Evolutionary conservation across 1,284 basidiomycete species (phyloP), one percentile per base, ranked within the genome.

Genomic region (Cutaneotrichosporon sp.): DNA sequence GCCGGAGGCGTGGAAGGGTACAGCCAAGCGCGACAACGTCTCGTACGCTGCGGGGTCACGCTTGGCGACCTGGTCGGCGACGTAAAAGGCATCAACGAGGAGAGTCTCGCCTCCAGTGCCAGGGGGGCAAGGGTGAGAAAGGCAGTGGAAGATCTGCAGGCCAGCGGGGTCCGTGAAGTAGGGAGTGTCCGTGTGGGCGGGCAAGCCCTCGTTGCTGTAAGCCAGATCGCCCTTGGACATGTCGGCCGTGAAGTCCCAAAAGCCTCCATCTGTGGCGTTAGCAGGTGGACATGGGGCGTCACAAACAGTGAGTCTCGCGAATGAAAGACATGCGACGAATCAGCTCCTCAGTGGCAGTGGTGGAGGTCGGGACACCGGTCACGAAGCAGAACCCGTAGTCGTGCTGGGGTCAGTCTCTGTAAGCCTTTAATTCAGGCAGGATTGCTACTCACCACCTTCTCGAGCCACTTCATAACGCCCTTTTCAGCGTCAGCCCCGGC

Each of bases 201-300:
- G 87, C 6, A 99, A 85, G 1, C 89, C 89, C 45, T 97, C 79
- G 22, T 89, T 91, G 9, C 93, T 95, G 79, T 99, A 99, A 0
- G 82, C 82, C 7, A 92, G 88, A 75, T 98, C 95, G 22, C 93
- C 93, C 72, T 91, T 93, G 13, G 89, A 87, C 22, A 97, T 84
- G 74, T 97, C 88, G 0, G 94, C 88, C 1, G 94, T 97, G 73
- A 99, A 97, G 72, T 97, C 92, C 95, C 95, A 99, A 79, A 98
- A 95, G 54, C 87, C 87, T 34, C 92, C 92, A 69, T 95, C 91
- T 93, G 62, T 54, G 50, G 56, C 22, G 25, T 46, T 34, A 63
- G 47, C 38, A 20, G 7, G 29, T 54, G 52, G n/a, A 34, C 33
- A 11, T 20, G 11, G 8, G 24, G n/a, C n/a, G n/a, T 29, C 14